Percentiles rank a stretch among this genome's conserved stretches.
These are phyloP conservation scores for Clavispora asparagi DNA, from an alignment of 805 yeast genomes.

Conservation along the genomic window DNA sequence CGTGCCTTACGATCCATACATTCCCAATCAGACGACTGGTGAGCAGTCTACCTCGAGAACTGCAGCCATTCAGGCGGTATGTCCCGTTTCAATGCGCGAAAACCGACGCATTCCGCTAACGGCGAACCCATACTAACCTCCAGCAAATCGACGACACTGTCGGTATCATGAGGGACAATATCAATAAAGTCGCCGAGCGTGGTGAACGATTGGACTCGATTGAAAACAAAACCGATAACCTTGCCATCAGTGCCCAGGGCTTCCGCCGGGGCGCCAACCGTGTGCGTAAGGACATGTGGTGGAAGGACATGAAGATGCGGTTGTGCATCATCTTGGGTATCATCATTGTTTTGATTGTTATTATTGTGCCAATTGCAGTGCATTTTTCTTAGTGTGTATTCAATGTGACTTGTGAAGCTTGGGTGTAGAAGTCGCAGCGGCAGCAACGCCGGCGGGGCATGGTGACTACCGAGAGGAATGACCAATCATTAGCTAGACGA, in stretches of 20 bases:
- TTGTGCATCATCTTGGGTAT: conserved; percentile 78
- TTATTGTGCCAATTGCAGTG: conserved; percentile 90
- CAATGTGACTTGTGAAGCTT: background rate
- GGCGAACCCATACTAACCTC: conserved; percentile 20
- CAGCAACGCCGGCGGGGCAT: too few relatives aligned
- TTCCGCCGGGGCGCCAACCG: conserved; percentile 96
- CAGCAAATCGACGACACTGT: conserved; percentile 92
- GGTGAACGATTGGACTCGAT: conserved; percentile 91
- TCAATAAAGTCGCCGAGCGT: conserved; percentile 89
- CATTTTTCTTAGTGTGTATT: conserved; percentile 50
- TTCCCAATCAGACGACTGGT: conserved; percentile 56
- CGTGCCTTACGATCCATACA: conserved; percentile 82
- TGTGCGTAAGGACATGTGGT: conserved; percentile 98
- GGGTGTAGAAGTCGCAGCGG: background rate
- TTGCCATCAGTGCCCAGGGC: conserved; percentile 89
- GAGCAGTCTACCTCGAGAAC: conserved; percentile 55
- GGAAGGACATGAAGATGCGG: conserved; percentile 96
- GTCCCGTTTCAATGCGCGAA: conserved; percentile 22
- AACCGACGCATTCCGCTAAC: background rate
- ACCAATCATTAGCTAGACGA: too few relatives aligned
- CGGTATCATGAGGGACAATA: conserved; percentile 95
- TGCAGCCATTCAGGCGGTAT: conserved; percentile 77
- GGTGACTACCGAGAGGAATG: too few relatives aligned
- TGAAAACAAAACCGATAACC: conserved; percentile 88
- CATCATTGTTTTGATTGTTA: conserved; percentile 74